Evolutionary conservation across 192 early-diverging fungal genomes (phyloP).

Genomic region (Entomortierella chlamydospora): DNA sequence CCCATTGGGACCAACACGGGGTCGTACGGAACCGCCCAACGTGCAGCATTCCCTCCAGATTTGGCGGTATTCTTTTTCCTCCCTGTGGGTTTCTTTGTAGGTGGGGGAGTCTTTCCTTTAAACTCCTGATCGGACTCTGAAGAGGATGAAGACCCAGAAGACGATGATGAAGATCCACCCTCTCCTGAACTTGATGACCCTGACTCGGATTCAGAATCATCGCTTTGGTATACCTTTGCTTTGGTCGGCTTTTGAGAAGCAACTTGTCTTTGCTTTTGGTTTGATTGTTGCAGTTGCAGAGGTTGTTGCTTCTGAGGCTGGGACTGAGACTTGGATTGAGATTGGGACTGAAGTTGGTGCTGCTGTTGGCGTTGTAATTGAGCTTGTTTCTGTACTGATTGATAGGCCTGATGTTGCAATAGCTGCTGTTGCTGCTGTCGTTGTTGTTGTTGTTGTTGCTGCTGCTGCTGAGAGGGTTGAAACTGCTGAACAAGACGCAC

Average conservation of each 20-base stretch:
- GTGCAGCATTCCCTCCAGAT: constrained; percentile 16
- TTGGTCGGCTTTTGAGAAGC: constrained; percentile 12
- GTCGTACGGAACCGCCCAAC: constrained; percentile 58
- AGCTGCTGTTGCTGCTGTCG: constrained; percentile 24
- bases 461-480: neutral
- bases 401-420: neutral
- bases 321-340: neutral
- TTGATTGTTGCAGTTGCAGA: constrained; percentile 27
- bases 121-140: constrained; percentile 49
- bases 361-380: neutral
- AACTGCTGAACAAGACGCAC: constrained; percentile 4
- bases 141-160: constrained; percentile 3
- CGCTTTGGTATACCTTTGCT: constrained; percentile 15
- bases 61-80: constrained; percentile 37
- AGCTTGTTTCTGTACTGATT: neutral
- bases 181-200: constrained; percentile 38
- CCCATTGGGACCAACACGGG: constrained; percentile 68
- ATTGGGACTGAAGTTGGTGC: neutral
- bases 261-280: constrained; percentile 19
- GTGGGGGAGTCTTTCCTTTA: constrained; percentile 40
- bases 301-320: neutral
- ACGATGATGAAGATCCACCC: constrained; percentile 32
- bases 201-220: constrained; percentile 28
- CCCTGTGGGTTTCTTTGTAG: constrained; percentile 35
- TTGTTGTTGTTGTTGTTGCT: neutral